These are phyloP conservation scores for Komagataella pseudopastoris DNA, from an alignment of 805 yeast species.

Conservation along the genomic window DNA sequence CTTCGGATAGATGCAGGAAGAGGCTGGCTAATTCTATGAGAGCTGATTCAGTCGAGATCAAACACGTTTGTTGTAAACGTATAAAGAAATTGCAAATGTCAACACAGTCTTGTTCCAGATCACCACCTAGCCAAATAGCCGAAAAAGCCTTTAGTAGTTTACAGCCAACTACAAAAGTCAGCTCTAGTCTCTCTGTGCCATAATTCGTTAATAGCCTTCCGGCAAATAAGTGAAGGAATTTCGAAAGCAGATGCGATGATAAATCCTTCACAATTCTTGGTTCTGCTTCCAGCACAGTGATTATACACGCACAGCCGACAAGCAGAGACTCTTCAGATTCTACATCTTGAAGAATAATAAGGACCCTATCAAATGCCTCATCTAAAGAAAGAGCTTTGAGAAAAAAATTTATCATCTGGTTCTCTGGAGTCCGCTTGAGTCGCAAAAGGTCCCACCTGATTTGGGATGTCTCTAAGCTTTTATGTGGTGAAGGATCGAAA, in stretches of 20 bases:
- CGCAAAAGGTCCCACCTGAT: background rate
- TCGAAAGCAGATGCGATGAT: background rate
- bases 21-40: slow-evolving; percentile 18
- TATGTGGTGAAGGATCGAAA: background rate
- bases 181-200: slow-evolving; percentile 24
- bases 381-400: background rate
- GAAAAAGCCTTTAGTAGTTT: slow-evolving; percentile 15
- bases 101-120: slow-evolving; percentile 24
- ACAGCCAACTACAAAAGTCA: slow-evolving; percentile 20
- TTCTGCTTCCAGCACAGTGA: background rate
- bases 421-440: background rate
- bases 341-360: background rate
- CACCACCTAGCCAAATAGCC: slow-evolving; percentile 14
- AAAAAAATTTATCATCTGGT: background rate
- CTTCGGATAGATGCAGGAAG: slow-evolving; percentile 15
- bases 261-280: background rate
- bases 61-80: slow-evolving; percentile 22
- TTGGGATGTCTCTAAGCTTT: background rate
- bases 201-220: slow-evolving; percentile 16
- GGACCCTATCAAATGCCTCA: background rate
- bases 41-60: slow-evolving; percentile 25
- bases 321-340: background rate
- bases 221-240: slow-evolving; percentile 15
- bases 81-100: slow-evolving; percentile 36
- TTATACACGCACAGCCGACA: background rate